These are phyloP conservation scores for Schizochytrium sp. DNA, from an alignment of 108 stramenopile species.

Conservation along the genomic window DNA sequence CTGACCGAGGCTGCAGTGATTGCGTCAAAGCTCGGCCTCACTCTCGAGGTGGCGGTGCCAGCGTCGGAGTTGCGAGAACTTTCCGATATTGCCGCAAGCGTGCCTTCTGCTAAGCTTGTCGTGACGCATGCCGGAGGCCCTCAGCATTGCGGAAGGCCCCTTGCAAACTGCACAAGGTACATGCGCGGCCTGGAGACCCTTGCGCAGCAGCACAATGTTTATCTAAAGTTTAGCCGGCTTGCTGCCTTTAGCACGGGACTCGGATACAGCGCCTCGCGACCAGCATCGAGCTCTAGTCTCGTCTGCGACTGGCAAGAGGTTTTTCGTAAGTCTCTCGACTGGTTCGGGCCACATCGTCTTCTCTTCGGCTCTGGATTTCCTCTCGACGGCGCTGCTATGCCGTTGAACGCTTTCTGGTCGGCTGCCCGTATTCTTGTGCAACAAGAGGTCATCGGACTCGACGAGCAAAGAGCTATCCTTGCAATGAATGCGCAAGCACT, in stretches of 20 bases:
- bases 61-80: background rate
- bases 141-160: background rate
- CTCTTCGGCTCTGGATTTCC: background rate
- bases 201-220: background rate
- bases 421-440: background rate
- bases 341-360: background rate
- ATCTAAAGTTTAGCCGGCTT: background rate
- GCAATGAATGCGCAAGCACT: too few relatives aligned
- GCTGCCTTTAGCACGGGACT: background rate
- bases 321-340: background rate
- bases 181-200: background rate
- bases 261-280: background rate
- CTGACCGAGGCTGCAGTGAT: background rate
- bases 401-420: background rate
- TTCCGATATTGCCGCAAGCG: background rate
- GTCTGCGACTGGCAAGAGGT: background rate
- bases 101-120: background rate
- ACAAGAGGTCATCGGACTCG: background rate
- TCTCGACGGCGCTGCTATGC: background rate
- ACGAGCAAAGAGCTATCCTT: background rate
- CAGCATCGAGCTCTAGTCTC: background rate
- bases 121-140: background rate
- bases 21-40: background rate
- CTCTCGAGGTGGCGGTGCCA: background rate
- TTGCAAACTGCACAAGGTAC: background rate